These are phyloP conservation scores for Wallacemonas sp. DNA, from an alignment of 208 protist species.

Conservation along the genomic window DNA sequence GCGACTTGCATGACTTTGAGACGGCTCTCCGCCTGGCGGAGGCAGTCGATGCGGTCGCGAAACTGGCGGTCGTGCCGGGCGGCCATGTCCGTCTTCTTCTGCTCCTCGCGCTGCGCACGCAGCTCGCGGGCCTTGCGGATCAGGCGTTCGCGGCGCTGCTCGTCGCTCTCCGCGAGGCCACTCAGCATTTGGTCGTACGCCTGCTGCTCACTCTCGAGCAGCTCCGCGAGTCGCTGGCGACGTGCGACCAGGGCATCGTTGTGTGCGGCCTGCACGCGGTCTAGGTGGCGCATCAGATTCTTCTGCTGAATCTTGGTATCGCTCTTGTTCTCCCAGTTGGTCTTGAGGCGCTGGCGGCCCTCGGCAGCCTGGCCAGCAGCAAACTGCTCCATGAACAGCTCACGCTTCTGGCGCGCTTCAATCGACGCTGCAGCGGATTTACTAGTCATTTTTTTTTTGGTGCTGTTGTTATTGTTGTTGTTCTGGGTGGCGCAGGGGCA, in stretches of 20 bases:
- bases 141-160: conserved; percentile 80
- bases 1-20: conserved; percentile 86
- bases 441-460: conserved; percentile 7
- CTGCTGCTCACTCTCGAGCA: conserved; percentile 59
- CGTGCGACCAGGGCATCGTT: conserved; percentile 76
- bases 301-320: conserved; percentile 41
- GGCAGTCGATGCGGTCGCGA: conserved; percentile 73
- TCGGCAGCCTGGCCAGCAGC: conserved; percentile 44
- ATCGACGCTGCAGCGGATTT: conserved; percentile 33
- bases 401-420: conserved; percentile 60
- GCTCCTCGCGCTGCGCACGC: conserved; percentile 53
- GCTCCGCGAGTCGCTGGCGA: conserved; percentile 64
- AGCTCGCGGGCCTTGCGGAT: conserved; percentile 77
- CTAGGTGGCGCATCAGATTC: conserved; percentile 64
- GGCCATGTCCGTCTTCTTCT: conserved; percentile 49
- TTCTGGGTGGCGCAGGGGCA: no score
- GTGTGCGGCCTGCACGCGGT: conserved; percentile 78
- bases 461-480: no score
- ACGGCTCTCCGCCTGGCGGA: conserved; percentile 83
- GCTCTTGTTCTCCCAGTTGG: conserved; percentile 64
- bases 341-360: conserved; percentile 37
- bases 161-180: conserved; percentile 74
- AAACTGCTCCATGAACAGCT: conserved; percentile 70
- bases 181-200: conserved; percentile 74
- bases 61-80: conserved; percentile 73